phyloP scores from a whole-genome alignment of 2,329 filamentous ascomycete genomes.

The Talaromyces sp. region DNA sequence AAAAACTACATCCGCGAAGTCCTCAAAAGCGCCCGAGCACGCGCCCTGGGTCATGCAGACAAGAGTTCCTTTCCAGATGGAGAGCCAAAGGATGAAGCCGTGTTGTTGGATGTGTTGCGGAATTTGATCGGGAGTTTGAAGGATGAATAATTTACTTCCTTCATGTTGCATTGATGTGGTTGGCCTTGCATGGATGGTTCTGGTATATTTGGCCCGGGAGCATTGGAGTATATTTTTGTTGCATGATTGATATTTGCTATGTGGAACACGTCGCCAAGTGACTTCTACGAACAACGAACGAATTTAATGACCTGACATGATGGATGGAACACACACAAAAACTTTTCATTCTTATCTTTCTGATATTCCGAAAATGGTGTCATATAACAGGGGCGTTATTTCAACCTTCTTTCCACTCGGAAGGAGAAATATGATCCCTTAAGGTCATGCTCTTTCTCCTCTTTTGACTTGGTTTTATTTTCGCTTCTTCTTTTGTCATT shows the following conservation, averaged over 20 bases:
- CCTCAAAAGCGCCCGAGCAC: slow-evolving; percentile 43
- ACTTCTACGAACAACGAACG: slow-evolving; percentile 4
- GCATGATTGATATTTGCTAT: background rate
- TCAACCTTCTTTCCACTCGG: background rate
- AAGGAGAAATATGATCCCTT: too few relatives aligned
- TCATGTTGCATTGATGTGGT: background rate
- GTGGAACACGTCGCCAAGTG: background rate
- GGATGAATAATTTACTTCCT: slow-evolving; percentile 21
- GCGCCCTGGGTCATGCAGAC: slow-evolving; percentile 39
- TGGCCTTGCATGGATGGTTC: background rate
- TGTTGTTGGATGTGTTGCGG: slow-evolving; percentile 42
- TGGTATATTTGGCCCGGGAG: background rate
- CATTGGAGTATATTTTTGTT: slow-evolving; percentile 1
- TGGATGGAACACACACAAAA: background rate
- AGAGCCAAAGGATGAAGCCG: slow-evolving; percentile 45
- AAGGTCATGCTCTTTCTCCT: background rate
- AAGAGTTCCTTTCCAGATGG: slow-evolving; percentile 46
- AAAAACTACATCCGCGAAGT: slow-evolving; percentile 48
- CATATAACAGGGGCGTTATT: slow-evolving; percentile 1
- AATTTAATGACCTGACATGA: slow-evolving; percentile 8
- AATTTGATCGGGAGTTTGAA: slow-evolving; percentile 43
- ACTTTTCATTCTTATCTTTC: background rate
- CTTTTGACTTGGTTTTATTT: background rate
- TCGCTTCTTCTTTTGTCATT: background rate
- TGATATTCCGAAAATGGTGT: slow-evolving; percentile 1